Evolutionary conservation across 345 rosid species (phyloP).

Genomic region (Aquilaria malaccensis): DNA sequence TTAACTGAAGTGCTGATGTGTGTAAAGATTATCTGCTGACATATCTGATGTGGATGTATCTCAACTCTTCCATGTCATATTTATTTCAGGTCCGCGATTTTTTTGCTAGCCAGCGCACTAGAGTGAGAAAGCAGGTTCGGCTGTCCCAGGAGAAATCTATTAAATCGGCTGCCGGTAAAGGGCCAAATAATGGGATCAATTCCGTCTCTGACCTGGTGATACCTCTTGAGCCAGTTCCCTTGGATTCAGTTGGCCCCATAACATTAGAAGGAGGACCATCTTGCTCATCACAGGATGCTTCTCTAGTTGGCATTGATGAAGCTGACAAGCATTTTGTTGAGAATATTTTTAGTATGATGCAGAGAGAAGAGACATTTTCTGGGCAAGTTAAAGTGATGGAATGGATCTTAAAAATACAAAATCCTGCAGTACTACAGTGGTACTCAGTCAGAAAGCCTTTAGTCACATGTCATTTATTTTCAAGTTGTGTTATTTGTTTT

Average conservation of each 20-base stretch:
- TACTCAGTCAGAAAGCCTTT: slow-evolving; percentile 23
- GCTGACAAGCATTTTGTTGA: slow-evolving; percentile 64
- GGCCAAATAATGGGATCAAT: slow-evolving; percentile 20
- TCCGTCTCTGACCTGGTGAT: slow-evolving; percentile 29
- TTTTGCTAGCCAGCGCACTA: slow-evolving; percentile 74
- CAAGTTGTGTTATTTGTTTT: slow-evolving; percentile 2
- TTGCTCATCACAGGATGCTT: slow-evolving; percentile 42
- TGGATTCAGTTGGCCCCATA: slow-evolving; percentile 32
- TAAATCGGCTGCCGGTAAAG: slow-evolving; percentile 26
- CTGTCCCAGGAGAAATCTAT: slow-evolving; percentile 70
- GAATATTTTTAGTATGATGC: slow-evolving; percentile 56
- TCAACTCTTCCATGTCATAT: slow-evolving; percentile 3
- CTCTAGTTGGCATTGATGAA: slow-evolving; percentile 51
- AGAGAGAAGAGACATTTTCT: slow-evolving; percentile 79
- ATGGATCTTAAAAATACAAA: slow-evolving; percentile 83
- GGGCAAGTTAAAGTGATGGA: slow-evolving; percentile 94
- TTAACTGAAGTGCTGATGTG: neutral
- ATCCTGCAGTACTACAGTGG: slow-evolving; percentile 70
- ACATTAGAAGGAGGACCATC: slow-evolving; percentile 45
- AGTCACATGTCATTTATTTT: neutral
- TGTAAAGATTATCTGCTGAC: neutral
- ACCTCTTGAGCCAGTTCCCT: slow-evolving; percentile 41
- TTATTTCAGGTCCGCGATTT: slow-evolving; percentile 72
- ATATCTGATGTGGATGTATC: neutral
- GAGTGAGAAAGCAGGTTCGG: slow-evolving; percentile 78